Evolutionary conservation across 139 green algal genomes (phyloP).

Genomic region (Micractinium sp.): DNA sequence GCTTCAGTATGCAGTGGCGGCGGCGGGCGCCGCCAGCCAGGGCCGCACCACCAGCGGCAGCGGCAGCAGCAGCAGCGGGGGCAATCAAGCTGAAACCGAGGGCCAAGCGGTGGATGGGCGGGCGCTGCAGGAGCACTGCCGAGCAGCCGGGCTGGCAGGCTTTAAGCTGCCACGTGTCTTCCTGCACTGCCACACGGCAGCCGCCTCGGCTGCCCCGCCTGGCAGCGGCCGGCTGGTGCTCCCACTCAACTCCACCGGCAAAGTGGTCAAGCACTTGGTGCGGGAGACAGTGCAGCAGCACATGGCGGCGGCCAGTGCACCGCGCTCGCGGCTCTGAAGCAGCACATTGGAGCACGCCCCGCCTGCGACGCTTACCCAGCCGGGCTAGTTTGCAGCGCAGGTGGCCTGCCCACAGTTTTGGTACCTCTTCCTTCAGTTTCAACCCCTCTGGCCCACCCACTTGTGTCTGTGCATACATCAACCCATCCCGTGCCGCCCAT

Average conservation of each 20-base stretch:
- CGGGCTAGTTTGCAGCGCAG: too few relatives aligned
- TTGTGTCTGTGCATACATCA: too few relatives aligned
- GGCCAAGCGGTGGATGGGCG: slow-evolving; percentile 14
- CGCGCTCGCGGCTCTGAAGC: slow-evolving; percentile 8
- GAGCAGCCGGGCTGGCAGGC: slow-evolving; percentile 52
- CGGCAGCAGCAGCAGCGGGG: slow-evolving; percentile 7
- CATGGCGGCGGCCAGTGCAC: neutral
- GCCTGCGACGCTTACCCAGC: too few relatives aligned
- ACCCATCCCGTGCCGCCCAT: too few relatives aligned
- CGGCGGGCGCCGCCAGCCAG: neutral
- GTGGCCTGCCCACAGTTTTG: neutral
- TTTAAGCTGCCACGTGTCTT: slow-evolving; percentile 74
- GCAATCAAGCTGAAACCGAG: neutral
- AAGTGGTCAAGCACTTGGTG: slow-evolving; percentile 72
- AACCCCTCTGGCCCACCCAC: too few relatives aligned
- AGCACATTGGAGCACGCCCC: neutral
- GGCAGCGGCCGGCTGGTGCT: slow-evolving; percentile 37
- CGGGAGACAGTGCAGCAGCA: slow-evolving; percentile 31
- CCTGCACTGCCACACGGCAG: slow-evolving; percentile 4
- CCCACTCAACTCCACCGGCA: slow-evolving; percentile 71
- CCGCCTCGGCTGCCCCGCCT: neutral
- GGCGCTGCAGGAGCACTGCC: slow-evolving; percentile 63
- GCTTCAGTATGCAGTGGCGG: neutral
- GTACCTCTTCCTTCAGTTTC: too few relatives aligned
- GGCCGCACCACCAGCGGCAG: slow-evolving; percentile 30